Conservation (phyloP, 306 rosid genomes). For the Malus sylvestris region DNA sequence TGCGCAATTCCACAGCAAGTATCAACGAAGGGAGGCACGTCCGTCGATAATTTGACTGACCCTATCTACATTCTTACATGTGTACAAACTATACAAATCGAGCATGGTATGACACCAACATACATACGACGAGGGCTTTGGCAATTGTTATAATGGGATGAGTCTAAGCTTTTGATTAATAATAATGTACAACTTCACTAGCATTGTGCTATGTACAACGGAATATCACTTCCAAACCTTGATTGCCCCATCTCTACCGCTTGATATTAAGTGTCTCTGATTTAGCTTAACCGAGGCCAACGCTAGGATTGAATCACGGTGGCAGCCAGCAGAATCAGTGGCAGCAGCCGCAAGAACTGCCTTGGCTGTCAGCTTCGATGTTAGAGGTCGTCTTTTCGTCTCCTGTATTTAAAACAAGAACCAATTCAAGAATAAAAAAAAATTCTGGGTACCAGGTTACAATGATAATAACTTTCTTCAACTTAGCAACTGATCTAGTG, state of each 20-base stretch:
- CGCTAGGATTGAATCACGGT: conserved; percentile 72
- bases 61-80: not conserved
- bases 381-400: conserved; percentile 66
- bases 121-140: not conserved
- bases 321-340: conserved; percentile 89
- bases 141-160: not conserved
- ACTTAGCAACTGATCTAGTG: not conserved
- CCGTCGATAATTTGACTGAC: not conserved
- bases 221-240: conserved; percentile 79
- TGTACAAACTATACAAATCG: conserved; percentile 25
- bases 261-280: conserved; percentile 77
- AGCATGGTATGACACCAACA: not conserved
- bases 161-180: conserved; percentile 10
- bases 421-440: conserved; percentile 6
- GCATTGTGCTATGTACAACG: conserved; percentile 37
- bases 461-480: not conserved
- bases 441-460: conserved; percentile 6
- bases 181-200: conserved; percentile 37
- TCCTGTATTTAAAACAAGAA: conserved; percentile 45
- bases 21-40: not conserved
- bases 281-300: conserved; percentile 89
- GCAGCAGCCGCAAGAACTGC: conserved; percentile 85
- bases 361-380: conserved; percentile 65
- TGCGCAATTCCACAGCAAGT: not conserved
- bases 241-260: conserved; percentile 92